Conservation (phyloP, 225 moss, liverwort and hornwort genomes). For the Polytrichum formosum region DNA sequence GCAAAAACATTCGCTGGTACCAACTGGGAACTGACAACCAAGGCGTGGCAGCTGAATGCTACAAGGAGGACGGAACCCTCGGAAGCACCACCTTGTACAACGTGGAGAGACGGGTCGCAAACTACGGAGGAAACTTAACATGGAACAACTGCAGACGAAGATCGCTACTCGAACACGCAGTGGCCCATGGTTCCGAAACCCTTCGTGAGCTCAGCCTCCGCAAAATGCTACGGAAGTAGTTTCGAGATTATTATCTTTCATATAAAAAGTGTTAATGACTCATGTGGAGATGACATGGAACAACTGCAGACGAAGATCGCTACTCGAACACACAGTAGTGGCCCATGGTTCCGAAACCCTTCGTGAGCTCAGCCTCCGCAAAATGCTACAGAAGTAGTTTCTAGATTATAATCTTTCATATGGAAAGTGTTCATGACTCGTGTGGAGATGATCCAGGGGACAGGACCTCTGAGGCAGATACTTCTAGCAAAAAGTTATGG, state of each 20-base stretch:
- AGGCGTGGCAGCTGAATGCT: background rate
- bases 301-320: constrained; percentile 1
- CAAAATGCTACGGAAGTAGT: background rate
- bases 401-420: too few relatives aligned
- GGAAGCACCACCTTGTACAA: constrained; percentile 4
- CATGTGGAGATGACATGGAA: background rate
- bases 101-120: background rate
- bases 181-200: background rate
- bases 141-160: constrained; percentile 1
- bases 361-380: background rate
- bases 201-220: background rate
- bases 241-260: too few relatives aligned
- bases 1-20: constrained; percentile 1
- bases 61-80: background rate
- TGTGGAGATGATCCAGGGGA: too few relatives aligned
- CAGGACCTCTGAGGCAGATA: too few relatives aligned
- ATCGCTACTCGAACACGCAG: background rate
- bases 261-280: too few relatives aligned
- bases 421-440: too few relatives aligned
- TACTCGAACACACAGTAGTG: background rate
- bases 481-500: too few relatives aligned
- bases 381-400: background rate
- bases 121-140: background rate
- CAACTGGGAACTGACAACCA: constrained; percentile 3
- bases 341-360: background rate